Base-by-base conservation (phyloP, 331 rosid species). In the Phaseolus coccineus region DNA sequence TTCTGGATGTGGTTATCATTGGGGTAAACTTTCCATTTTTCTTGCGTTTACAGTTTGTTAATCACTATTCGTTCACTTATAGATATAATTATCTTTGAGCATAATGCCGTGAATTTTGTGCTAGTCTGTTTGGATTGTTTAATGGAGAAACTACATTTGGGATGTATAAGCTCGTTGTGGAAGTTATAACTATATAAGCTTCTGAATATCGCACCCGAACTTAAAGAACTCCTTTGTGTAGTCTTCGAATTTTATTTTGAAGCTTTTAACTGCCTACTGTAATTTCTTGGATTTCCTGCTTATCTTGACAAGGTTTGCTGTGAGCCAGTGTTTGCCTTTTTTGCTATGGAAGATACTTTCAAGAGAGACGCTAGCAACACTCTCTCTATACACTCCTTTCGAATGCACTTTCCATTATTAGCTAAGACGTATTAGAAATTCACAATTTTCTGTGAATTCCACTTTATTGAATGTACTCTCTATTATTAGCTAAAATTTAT, bases 301-400 rank as follows among this genome's bases (percentile, higher is more conserved):
- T 13, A 28, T 16, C 9, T 4, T 4, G 58, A 58, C 15, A 2
- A 8, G 4, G 56, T 33, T 2, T 67, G 35, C 66, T 74, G 51
- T 24, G 73, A 78, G 28, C 22, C 33, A 10, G 6, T 61, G 35
- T 58, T 48, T 71, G 39, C 30, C 16, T 44, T 66, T 76, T 57
- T 69, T 4, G 51, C 19, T 47, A 40, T 27, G 27, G 14, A 2
- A 4, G 53, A 58, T 31, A 6, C 59, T 69, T 78, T 44, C 15
- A 44, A 44, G 14, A 10, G 50, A 11, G 50, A 44, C 10, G 50
- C 15, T 44, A 11, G 50, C 50, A 10, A 44, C 15, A 44, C 14
- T 10, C 15, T 10, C 4, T 44, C 50, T 11, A 10, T 11, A 44
- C 48, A 44, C 50, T 44, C 50, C 50, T 44, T 44, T 44, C 10